phyloP scores from a whole-genome alignment of 768 basidiomycete species.

The Cyclocybe cylindracea region DNA sequence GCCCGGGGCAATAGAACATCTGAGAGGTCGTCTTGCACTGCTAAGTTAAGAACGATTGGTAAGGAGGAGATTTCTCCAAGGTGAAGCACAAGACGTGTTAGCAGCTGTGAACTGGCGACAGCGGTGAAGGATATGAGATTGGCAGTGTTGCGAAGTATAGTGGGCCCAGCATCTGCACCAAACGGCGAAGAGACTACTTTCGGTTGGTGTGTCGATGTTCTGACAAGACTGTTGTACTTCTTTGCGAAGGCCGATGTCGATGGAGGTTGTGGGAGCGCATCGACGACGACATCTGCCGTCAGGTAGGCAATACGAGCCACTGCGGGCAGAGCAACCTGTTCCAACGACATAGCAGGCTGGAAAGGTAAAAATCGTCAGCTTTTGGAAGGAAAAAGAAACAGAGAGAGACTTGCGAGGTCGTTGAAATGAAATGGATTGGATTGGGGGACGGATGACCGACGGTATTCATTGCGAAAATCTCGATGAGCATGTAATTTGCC shows the following conservation, averaged over 20 bases:
- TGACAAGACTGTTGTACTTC: conserved; percentile 36
- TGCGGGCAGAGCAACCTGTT: conserved; percentile 38
- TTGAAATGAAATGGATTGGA: conserved; percentile 9
- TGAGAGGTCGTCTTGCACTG: conserved; percentile 65
- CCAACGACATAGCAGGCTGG: conserved; percentile 23
- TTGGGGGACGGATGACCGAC: conserved; percentile 4
- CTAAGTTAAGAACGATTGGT: conserved; percentile 74
- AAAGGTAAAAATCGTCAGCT: neutral
- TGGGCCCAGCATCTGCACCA: conserved; percentile 65
- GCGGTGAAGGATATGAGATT: conserved; percentile 65
- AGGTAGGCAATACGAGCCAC: conserved; percentile 69
- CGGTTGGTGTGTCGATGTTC: conserved; percentile 37
- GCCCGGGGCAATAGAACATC: conserved; percentile 76
- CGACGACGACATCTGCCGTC: conserved; percentile 65
- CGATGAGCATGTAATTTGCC: conserved; percentile 31
- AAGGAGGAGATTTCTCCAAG: conserved; percentile 65
- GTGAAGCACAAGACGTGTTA: conserved; percentile 65
- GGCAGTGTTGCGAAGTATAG: conserved; percentile 50
- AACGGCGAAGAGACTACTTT: conserved; percentile 52
- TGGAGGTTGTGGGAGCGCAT: conserved; percentile 49
- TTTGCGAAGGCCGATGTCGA: conserved; percentile 42
- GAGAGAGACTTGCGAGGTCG: conserved; percentile 11
- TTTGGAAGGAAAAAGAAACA: conserved; percentile 3
- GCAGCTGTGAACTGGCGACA: conserved; percentile 46
- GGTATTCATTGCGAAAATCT: conserved; percentile 19